Base-by-base conservation (phyloP, 768 basidiomycete genomes). In the Phaeotremella skinneri region DNA sequence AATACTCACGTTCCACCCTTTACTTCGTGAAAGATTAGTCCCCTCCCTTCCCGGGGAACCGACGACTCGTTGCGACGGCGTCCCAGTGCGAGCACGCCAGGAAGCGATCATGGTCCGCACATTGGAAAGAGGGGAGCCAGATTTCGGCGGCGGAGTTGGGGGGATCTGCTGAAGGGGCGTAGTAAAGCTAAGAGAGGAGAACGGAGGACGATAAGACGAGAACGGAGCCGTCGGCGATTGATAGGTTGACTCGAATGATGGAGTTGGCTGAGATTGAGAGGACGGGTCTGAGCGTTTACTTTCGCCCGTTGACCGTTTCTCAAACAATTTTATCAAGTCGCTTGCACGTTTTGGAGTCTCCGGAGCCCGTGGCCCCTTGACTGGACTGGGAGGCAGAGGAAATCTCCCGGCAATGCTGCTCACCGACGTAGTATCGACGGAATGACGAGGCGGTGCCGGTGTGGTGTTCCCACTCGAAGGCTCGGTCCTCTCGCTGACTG, bases 281-380 rank as follows among this genome's bases (percentile, higher is more conserved):
- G 37, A 39, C n/a, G 37, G n/a, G 37, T 39, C n/a, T n/a, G n/a
- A n/a, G n/a, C n/a, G n/a, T 39, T n/a, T n/a, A 39, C 37, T 39
- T 7, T 55, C 51, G 20, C 52, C 45, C 21, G 29, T 27, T 16
- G 53, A 49, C 16, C 50, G 49, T 23, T 37, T 39, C 37, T 73
- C 71, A 37, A 73, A 73, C 63, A 73, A 56, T 57, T 59, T 68
- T 48, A 73, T 73, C 3, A 73, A 63, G 27, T 73, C 71, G 30
- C 64, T 66, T 1, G 71, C 61, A 49, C 67, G 68, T 41, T 64
- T 68, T 5, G 71, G 68, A 1, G 62, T 59, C 3, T 60, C 52
- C 3, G 62, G 59, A 23, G 61, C 26, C 16, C 66, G 47, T 0
- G 59, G 55, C 57, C 62, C 62, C 32, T 66, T 65, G 42, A 60